Conservation (phyloP, 2,329 filamentous ascomycete species). For the Phialocephala subalpina region DNA sequence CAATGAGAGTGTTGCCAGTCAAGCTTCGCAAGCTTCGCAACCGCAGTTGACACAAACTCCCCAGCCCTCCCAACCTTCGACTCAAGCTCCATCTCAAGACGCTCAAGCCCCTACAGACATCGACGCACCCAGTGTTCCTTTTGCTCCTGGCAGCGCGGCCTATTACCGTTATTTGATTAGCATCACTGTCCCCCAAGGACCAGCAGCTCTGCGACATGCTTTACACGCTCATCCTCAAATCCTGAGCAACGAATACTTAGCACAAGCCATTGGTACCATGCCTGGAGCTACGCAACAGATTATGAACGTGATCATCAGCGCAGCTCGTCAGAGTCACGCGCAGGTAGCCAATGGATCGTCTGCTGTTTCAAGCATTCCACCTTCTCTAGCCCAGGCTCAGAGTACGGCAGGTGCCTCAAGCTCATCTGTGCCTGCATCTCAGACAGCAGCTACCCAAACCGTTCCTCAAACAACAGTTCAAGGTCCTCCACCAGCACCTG, state of each 20-base stretch:
- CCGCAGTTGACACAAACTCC: neutral
- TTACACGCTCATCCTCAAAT: conserved; percentile 38
- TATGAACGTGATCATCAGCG: conserved; percentile 30
- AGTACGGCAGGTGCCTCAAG: neutral
- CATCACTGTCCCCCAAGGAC: conserved; percentile 58
- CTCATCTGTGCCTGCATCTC: neutral
- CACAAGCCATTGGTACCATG: conserved; percentile 28
- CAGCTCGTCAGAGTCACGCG: conserved; percentile 25
- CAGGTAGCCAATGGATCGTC: neutral
- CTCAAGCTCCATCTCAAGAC: conserved; percentile 11
- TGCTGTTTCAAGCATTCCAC: neutral
- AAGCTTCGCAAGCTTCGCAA: neutral
- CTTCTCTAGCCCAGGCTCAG: neutral
- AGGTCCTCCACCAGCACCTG: neutral
- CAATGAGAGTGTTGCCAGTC: conserved; percentile 10
- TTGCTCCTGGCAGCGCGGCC: conserved; percentile 45
- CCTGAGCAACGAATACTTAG: conserved; percentile 30
- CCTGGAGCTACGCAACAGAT: conserved; percentile 24
- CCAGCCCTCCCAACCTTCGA: neutral
- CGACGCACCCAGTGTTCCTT: conserved; percentile 31
- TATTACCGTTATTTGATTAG: conserved; percentile 62
- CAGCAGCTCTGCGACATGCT: conserved; percentile 47
- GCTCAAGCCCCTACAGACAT: conserved; percentile 7
- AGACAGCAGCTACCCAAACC: conserved; percentile 9
- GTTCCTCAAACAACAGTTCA: conserved; percentile 2